phyloP scores from a whole-genome alignment of 1,284 basidiomycete genomes.

The Bjerkandera adusta region DNA sequence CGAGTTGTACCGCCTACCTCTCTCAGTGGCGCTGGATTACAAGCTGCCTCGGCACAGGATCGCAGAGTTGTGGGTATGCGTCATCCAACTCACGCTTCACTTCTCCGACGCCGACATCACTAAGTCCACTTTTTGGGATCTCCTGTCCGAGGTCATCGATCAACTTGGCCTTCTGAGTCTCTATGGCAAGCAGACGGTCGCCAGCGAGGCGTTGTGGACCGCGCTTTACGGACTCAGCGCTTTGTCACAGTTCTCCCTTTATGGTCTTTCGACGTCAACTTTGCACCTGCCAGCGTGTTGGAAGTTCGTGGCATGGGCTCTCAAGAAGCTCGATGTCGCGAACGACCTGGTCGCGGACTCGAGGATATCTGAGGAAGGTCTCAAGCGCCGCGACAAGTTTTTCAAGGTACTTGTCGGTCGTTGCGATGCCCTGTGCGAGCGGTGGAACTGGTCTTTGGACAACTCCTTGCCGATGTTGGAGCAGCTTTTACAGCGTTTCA shows the following conservation, averaged over 20 bases:
- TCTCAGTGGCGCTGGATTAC: slow-evolving; percentile 30
- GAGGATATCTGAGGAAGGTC: slow-evolving; percentile 34
- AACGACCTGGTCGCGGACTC: slow-evolving; percentile 51
- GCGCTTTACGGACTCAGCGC: slow-evolving; percentile 69
- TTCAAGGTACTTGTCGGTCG: slow-evolving; percentile 72
- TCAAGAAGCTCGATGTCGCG: slow-evolving; percentile 60
- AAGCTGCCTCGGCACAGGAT: slow-evolving; percentile 21
- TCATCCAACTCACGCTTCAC: slow-evolving; percentile 52
- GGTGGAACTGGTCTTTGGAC: slow-evolving; percentile 76
- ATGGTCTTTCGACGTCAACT: slow-evolving; percentile 54
- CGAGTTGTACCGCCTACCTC: slow-evolving; percentile 38
- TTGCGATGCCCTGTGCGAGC: slow-evolving; percentile 67
- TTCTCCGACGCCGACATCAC: slow-evolving; percentile 8
- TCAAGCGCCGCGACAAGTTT: slow-evolving; percentile 74
- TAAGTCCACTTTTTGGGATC: slow-evolving; percentile 40
- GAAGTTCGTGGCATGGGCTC: slow-evolving; percentile 57
- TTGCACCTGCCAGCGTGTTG: slow-evolving; percentile 62
- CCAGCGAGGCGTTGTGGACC: slow-evolving; percentile 75
- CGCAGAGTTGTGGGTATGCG: slow-evolving; percentile 75
- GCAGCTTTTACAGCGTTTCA: slow-evolving; percentile 76
- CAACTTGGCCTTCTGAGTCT: slow-evolving; percentile 21
- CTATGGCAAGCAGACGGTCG: slow-evolving; percentile 36
- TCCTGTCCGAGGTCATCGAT: slow-evolving; percentile 39
- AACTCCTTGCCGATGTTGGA: slow-evolving; percentile 62
- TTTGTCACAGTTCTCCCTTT: slow-evolving; percentile 76